Evolutionary conservation across 129 eudicot genomes (phyloP), one percentile per base, ranked within the genome.

Genomic region (Helichrysum umbraculigerum): DNA sequence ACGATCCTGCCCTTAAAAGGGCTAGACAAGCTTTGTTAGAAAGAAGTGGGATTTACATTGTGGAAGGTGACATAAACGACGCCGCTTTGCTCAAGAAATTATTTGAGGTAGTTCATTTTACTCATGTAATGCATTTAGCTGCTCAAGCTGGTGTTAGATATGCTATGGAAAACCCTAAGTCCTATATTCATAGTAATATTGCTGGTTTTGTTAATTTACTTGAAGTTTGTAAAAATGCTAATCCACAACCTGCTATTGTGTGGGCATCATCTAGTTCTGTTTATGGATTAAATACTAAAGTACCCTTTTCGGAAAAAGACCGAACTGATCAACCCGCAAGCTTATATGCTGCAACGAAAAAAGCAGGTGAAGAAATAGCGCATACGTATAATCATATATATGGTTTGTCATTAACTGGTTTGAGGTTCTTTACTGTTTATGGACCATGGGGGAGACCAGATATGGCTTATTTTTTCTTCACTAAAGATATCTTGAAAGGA

Each of bases 21-120:
- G 90, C 90, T 51, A 81, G 97, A n/a, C 97, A 91, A 42, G 88
- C 87, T 1, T 84, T 91, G 2, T 68, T 91, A 4, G 89, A 88
- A 73, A 86, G 88, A 56, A 67, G 82, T 1, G 97, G 93, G 41
- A 83, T 91, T 61, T 88, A 47, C 81, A 88, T 91, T 44, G 93
- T 91, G 21, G 97, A 91, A 77, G 97, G 93, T 0, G 97, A 91
- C 63, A 91, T 91, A 2, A 72, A 72, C 73, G 78, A 79, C 60
- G 74, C 63, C 66, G 83, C 30, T 3, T 79, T 79, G 59, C 68
- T 79, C 50, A 65, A 52, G 67, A 79, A 79, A 20, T 70, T 79
- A 6, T 81, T 81, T 30, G 81, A 81, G 84, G 84, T 81, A 69
- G 70, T 81, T 50, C 80, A 73, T 17, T 75, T 81, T 61, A 81